Evolutionary conservation across 257 asterid genomes (phyloP).

Genomic region (Anisodus tanguticus): DNA sequence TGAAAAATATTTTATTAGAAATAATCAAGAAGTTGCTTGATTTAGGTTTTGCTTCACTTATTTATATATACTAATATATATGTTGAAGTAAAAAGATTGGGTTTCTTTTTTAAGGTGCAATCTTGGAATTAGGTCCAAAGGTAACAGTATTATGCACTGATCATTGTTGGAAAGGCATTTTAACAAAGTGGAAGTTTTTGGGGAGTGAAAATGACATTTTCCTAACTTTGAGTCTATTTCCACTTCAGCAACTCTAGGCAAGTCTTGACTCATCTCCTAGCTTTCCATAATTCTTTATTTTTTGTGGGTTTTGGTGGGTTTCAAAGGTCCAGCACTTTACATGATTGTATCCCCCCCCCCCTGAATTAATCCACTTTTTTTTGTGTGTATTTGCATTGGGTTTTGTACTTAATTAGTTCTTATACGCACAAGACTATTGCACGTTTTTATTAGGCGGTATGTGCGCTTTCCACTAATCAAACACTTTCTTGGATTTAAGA

Average conservation of each 20-base stretch:
- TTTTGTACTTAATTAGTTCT: conserved; percentile 8
- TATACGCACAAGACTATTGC: not conserved
- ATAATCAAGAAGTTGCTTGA: not conserved
- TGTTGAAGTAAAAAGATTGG: not conserved
- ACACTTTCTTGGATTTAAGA: not conserved
- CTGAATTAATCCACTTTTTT: not conserved
- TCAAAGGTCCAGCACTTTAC: conserved; percentile 45
- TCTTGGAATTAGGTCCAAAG: conserved; percentile 32
- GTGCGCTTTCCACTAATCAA: not conserved
- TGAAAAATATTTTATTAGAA: not conserved
- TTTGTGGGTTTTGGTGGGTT: conserved; percentile 51
- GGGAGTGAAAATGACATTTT: conserved; percentile 58
- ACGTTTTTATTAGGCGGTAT: not conserved
- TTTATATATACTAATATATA: not conserved
- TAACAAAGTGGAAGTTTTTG: conserved; percentile 36
- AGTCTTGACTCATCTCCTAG: not conserved
- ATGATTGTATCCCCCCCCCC: not conserved
- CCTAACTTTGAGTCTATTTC: conserved; percentile 53
- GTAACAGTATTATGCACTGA: conserved; percentile 48
- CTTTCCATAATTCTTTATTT: conserved; percentile 16
- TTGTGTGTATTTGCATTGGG: conserved; percentile 15
- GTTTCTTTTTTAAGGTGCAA: conserved; percentile 29
- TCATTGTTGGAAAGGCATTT: conserved; percentile 44
- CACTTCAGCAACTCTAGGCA: conserved; percentile 32
- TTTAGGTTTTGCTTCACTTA: not conserved